phyloP scores from a whole-genome alignment of 2,329 filamentous ascomycete genomes.

The Westerdykella ornata region DNA sequence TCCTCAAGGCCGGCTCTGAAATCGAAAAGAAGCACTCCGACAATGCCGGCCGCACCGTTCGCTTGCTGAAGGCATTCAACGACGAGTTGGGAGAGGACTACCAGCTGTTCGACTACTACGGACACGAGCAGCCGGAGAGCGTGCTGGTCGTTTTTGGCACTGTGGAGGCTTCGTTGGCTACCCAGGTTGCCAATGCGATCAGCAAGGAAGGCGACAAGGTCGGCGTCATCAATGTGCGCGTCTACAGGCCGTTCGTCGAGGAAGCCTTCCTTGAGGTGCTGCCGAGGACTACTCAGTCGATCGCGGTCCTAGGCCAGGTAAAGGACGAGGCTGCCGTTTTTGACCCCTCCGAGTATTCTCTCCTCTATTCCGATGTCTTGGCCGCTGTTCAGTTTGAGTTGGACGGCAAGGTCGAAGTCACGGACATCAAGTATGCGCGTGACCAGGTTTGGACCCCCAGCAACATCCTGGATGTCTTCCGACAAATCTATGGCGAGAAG shows the following conservation, averaged over 20 bases:
- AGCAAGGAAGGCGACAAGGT: conserved; percentile 68
- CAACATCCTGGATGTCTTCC: conserved; percentile 45
- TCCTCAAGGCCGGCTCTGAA: conserved; percentile 55
- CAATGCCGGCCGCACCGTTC: conserved; percentile 63
- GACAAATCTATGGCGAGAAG: conserved; percentile 41
- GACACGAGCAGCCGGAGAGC: conserved; percentile 69
- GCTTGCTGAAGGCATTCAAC: conserved; percentile 70
- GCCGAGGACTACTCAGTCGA: conserved; percentile 64
- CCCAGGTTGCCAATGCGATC: conserved; percentile 69
- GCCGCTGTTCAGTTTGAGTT: conserved; percentile 67
- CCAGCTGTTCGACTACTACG: conserved; percentile 86
- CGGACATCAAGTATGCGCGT: conserved; percentile 86
- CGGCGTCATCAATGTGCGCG: conserved; percentile 81
- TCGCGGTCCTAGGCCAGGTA: conserved; percentile 89
- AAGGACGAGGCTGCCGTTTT: conserved; percentile 62
- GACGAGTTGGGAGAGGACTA: conserved; percentile 90
- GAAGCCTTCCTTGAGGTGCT: conserved; percentile 82
- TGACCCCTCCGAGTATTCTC: conserved; percentile 73
- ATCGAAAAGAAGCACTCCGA: conserved; percentile 64
- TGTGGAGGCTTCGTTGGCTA: conserved; percentile 77
- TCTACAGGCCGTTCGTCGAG: conserved; percentile 93
- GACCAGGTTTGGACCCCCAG: conserved; percentile 58
- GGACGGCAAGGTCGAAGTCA: conserved; percentile 56
- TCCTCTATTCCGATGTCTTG: conserved; percentile 84
- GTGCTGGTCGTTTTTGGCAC: conserved; percentile 92